Base-by-base conservation (phyloP, 495 filamentous ascomycete genomes). In the Penicillium flavigenum region DNA sequence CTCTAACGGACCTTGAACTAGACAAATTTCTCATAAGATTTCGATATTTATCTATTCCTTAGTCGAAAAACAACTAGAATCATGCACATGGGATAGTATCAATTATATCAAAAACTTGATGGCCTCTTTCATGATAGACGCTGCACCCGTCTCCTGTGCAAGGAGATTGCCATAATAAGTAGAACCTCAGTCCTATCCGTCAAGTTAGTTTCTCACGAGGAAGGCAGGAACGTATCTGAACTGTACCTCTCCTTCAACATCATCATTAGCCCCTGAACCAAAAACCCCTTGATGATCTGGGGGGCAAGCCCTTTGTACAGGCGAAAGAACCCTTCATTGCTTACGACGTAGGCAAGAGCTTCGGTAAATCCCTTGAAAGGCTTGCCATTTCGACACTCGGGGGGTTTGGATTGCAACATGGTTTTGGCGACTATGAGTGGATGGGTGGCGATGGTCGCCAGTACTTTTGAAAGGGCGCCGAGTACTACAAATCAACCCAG, bases 381-480 rank as follows among this genome's bases (percentile, higher is more conserved):
- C 71, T 90, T 92, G 31, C 90, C 90, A 45, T 87, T 70, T 20
- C 90, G 77, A 27, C 80, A 78, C 60, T 88, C 81, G 3, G 91
- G 91, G 4, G 91, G 92, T 59, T 86, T 86, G 26, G 89, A 93
- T 70, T 96, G 91, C 38, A 96, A 74, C 45, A 90, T 89, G 16
- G 93, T 90, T 71, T 96, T 96, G 31, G 91, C 92, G 46, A 96
- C 92, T 60, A 96, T 96, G 45, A 96, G 76, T 27, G 91, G 91
- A 67, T 96, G 91, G 5, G 91, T 96, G 39, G 75, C 81, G 54
- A 96, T 85, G 3, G 91, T 96, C 42, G 91, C 91, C 32, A 95
- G 68, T 1, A 86, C 79, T 68, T 96, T 96, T 24, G 90, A 94
- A 74, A 90, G 79, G 24, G 91, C 88, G 26, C 91, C 92, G 45